Evolutionary conservation across 2,329 filamentous ascomycete genomes (phyloP).

Genomic region (Polytolypa hystricis): DNA sequence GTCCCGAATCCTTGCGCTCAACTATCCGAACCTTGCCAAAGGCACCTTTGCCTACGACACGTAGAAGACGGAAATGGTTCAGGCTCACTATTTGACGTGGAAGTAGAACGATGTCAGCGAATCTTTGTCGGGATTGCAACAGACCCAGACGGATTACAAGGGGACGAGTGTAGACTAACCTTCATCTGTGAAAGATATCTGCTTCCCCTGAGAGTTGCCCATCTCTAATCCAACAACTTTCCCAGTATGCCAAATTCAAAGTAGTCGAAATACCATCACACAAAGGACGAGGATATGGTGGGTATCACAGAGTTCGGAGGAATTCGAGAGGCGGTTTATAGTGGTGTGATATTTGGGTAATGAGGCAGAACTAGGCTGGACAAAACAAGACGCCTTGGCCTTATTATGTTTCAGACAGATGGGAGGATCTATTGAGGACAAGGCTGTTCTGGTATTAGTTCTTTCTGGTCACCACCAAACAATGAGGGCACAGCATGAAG

Average conservation of each 20-base stretch:
- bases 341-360: too few species aligned
- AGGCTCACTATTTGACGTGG: constrained; percentile 79
- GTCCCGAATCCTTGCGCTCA: constrained; percentile 85
- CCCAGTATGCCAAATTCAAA: constrained; percentile 4
- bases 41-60: constrained; percentile 92
- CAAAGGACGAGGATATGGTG: too few species aligned
- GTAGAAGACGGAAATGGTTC: constrained; percentile 89
- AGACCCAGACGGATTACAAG: background rate
- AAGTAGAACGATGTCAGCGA: constrained; percentile 6
- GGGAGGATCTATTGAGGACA: too few species aligned
- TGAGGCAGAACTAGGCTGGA: too few species aligned
- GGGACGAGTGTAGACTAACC: constrained; percentile 50
- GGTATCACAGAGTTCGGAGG: too few species aligned
- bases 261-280: constrained; percentile 3
- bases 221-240: constrained; percentile 39
- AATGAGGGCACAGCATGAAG: too few species aligned
- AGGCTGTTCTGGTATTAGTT: too few species aligned
- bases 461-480: too few species aligned
- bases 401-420: too few species aligned
- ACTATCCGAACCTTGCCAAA: constrained; percentile 99
- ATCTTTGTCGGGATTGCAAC: constrained; percentile 7
- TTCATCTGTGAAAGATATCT: constrained; percentile 84
- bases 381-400: too few species aligned
- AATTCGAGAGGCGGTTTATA: too few species aligned
- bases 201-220: constrained; percentile 94